These are phyloP conservation scores for Leccinum olivaceopallidum DNA, from an alignment of 768 basidiomycete species.

Conservation along the genomic window DNA sequence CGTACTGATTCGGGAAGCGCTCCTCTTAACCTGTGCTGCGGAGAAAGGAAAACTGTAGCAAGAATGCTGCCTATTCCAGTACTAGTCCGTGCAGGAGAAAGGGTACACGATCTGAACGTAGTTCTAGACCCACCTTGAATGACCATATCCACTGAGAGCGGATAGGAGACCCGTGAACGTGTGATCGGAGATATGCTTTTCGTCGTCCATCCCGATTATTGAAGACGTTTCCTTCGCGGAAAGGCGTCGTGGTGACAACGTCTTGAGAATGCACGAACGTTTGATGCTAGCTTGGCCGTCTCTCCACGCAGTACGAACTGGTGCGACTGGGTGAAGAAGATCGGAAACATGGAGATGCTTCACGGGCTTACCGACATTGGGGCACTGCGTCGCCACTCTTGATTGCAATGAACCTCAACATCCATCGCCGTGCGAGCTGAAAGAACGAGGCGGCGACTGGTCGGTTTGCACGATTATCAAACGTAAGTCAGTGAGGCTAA, in stretches of 20 bases:
- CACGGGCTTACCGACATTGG: not conserved
- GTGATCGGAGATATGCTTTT: constrained; percentile 34
- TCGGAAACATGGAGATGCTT: constrained; percentile 1
- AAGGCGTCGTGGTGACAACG: constrained; percentile 6
- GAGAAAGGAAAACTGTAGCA: constrained; percentile 11
- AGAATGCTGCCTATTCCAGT: constrained; percentile 19
- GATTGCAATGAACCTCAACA: not conserved
- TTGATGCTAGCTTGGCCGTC: constrained; percentile 1
- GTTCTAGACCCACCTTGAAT: constrained; percentile 23
- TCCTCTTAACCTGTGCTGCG: constrained; percentile 19
- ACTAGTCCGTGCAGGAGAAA: constrained; percentile 14
- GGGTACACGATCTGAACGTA: constrained; percentile 5
- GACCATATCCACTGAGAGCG: constrained; percentile 58
- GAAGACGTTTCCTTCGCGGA: constrained; percentile 12
- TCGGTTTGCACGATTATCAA: not conserved
- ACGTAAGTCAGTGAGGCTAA: not conserved
- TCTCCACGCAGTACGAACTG: constrained; percentile 9
- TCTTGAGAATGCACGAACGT: not conserved
- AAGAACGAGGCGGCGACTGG: not conserved
- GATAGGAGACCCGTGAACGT: constrained; percentile 20
- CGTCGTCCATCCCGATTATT: constrained; percentile 7
- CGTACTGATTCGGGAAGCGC: constrained; percentile 11
- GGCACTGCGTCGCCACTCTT: not conserved
- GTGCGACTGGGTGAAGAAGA: constrained; percentile 10
- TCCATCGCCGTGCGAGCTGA: not conserved